These are phyloP conservation scores for Russula foetens DNA, from an alignment of 768 basidiomycete genomes.

Conservation along the genomic window DNA sequence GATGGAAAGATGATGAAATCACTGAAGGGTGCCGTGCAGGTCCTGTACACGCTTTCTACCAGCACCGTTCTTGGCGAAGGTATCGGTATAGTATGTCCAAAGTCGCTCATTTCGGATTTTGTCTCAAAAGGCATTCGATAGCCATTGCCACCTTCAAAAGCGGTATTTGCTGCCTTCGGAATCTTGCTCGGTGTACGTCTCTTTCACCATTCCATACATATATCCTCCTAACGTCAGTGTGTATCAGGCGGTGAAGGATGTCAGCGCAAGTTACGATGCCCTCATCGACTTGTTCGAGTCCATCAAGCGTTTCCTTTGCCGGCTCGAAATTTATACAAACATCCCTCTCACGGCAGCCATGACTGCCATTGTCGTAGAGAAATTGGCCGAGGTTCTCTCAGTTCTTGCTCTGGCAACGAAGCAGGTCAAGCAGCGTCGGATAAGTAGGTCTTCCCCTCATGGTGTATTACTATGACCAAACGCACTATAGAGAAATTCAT, in stretches of 20 bases:
- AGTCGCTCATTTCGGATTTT: not conserved
- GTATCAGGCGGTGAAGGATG: not conserved
- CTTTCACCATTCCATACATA: not conserved
- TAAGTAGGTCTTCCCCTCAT: not conserved
- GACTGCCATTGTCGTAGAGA: not conserved
- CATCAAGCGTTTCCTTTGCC: not conserved
- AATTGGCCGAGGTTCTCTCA: not conserved
- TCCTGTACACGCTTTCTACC: not conserved
- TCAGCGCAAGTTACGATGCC: not conserved
- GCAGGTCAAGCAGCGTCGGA: not conserved
- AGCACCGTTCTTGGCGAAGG: not conserved
- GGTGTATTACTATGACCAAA: too few species aligned
- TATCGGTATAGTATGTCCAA: not conserved
- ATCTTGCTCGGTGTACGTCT: not conserved
- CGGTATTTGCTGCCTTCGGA: not conserved
- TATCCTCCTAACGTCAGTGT: not conserved
- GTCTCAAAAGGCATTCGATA: not conserved
- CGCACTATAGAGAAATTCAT: too few species aligned
- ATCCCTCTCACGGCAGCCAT: not conserved
- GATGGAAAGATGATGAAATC: not conserved
- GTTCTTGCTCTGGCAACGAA: not conserved
- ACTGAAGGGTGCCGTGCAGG: not conserved
- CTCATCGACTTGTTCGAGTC: not conserved
- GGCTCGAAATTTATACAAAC: not conserved
- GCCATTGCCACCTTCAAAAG: not conserved